Base-by-base conservation (phyloP, 352 stramenopile species). In the Blastocystis sp. region DNA sequence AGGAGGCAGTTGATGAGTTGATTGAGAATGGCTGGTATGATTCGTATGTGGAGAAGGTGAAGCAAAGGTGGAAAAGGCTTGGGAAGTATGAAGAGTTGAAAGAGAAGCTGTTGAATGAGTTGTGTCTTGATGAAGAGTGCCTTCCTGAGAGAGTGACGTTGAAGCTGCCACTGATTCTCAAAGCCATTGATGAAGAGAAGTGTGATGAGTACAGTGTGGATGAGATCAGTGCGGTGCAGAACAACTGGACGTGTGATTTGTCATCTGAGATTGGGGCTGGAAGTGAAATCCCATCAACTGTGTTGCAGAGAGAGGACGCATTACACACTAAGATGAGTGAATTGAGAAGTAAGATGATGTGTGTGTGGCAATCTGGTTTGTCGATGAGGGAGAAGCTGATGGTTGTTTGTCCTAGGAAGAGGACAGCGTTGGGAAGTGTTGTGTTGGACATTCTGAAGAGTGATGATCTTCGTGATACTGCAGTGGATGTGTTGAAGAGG, bases 21-120 rank as follows among this genome's bases (percentile, higher is more conserved):
- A 63, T n/a, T 63, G 59, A 63, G 59, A 63, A 63, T 63, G 59
- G n/a, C 0, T 63, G 59, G 59, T 63, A n/a, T 63, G 59, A 63
- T n/a, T 63, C 59, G 0, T n/a, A 63, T n/a, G 59, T 63, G 59
- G 59, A n/a, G n/a, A 19, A 63, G 59, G 59, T 63, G 59, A 63
- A 63, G 59, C n/a, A n/a, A n/a, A n/a, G n/a, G n/a, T n/a, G n/a
- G n/a, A n/a, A n/a, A n/a, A n/a, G n/a, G 14, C 14, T 21, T 14
- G 14, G n/a, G 14, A n/a, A 19, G 17, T 63, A 63, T 63, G 59
- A 63, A 63, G 17, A 19, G 17, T n/a, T 63, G 17, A 63, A n/a
- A 63, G n/a, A 63, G 17, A n/a, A 63, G 17, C 59, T 63, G 28
- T 34, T 34, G 28, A 34, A 34, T 34, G 28, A 34, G 28, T 34